phyloP scores from a whole-genome alignment of 306 rosid species.

The Cyamopsis tetragonoloba region DNA sequence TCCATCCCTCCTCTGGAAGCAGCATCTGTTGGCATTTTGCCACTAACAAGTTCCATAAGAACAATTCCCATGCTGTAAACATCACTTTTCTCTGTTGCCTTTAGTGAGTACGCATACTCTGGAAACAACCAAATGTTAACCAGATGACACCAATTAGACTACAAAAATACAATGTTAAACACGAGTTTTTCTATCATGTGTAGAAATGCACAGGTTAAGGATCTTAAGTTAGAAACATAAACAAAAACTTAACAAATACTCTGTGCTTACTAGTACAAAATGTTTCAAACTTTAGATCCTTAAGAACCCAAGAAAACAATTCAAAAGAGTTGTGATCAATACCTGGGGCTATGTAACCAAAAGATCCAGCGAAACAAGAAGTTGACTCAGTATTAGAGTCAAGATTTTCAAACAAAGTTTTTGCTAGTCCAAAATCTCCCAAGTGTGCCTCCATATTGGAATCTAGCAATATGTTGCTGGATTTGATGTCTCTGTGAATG shows the following conservation, averaged over 20 bases:
- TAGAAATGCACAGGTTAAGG: too few relatives aligned
- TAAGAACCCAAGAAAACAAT: neutral
- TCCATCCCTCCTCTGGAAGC: conserved; percentile 62
- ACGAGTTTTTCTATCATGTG: too few relatives aligned
- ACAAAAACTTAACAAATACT: too few relatives aligned
- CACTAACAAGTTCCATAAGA: conserved; percentile 84
- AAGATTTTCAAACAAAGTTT: conserved; percentile 47
- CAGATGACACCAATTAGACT: neutral
- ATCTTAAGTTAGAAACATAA: too few relatives aligned
- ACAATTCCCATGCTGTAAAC: conserved; percentile 93
- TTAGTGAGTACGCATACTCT: conserved; percentile 81
- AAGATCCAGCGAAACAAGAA: conserved; percentile 85
- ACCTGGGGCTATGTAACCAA: conserved; percentile 97
- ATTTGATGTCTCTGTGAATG: conserved; percentile 82
- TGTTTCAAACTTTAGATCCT: too few relatives aligned
- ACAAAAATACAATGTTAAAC: neutral
- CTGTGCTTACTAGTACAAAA: too few relatives aligned
- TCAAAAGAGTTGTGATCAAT: neutral
- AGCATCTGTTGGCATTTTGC: conserved; percentile 72
- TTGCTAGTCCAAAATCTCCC: conserved; percentile 96
- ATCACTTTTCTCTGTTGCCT: conserved; percentile 85
- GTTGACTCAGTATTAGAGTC: conserved; percentile 70
- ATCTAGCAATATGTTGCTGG: conserved; percentile 81
- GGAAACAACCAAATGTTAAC: conserved; percentile 5
- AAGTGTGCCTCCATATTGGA: conserved; percentile 87